These are phyloP conservation scores for Corniculantispora saksenae DNA, from an alignment of 2,329 filamentous ascomycete genomes.

Conservation along the genomic window DNA sequence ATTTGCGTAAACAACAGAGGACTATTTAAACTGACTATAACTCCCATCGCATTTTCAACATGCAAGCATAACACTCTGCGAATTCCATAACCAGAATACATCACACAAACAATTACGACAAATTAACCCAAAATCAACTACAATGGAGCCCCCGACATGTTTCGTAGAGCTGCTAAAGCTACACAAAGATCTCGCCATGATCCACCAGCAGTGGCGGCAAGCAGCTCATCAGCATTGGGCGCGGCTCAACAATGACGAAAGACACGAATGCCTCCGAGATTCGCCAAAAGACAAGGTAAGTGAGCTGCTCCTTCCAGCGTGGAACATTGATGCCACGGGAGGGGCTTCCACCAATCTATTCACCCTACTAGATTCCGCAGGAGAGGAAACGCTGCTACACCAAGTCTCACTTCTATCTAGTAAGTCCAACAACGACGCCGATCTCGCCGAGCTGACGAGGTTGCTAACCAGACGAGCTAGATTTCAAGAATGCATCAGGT, in stretches of 20 bases:
- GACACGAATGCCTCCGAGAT: neutral
- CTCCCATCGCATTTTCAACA: neutral
- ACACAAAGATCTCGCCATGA: neutral
- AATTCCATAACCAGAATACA: neutral
- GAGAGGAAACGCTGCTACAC: neutral
- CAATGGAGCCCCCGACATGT: neutral
- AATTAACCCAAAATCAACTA: neutral
- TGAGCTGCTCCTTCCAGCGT: neutral
- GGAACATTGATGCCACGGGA: neutral
- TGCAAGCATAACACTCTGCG: neutral
- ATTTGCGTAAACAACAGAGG: too few relatives aligned
- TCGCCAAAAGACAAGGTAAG: neutral
- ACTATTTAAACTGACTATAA: too few relatives aligned
- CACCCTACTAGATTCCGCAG: neutral
- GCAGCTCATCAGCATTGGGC: neutral
- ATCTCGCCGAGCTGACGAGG: neutral
- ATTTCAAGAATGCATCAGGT: neutral
- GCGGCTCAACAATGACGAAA: neutral
- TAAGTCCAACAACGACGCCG: neutral
- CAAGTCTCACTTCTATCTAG: neutral
- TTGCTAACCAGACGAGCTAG: neutral
- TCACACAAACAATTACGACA: neutral
- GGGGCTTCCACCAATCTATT: neutral
- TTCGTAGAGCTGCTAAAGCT: neutral
- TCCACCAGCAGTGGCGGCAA: neutral